phyloP scores from a whole-genome alignment of 768 basidiomycete genomes.

The Glaciozyma martinii region DNA sequence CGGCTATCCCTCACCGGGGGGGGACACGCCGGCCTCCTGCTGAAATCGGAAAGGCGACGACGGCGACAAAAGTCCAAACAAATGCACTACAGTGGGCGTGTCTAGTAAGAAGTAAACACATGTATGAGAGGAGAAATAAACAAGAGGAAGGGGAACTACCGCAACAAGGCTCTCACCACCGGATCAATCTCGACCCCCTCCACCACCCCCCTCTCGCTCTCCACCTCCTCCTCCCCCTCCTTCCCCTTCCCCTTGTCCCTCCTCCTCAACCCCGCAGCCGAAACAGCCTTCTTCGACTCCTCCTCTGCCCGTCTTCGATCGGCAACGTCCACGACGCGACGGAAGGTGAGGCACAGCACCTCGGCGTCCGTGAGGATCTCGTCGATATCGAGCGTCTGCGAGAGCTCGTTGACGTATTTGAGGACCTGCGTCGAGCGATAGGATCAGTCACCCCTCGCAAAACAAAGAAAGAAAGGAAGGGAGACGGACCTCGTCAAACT shows the following conservation, averaged over 20 bases:
- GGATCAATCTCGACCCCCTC: background rate
- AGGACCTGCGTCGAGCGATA: constrained; percentile 23
- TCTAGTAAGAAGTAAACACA: too few relatives aligned
- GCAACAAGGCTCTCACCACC: background rate
- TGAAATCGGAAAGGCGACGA: too few relatives aligned
- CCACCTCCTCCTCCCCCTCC: background rate
- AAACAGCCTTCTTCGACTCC: background rate
- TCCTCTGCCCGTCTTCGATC: background rate
- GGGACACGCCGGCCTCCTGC: too few relatives aligned
- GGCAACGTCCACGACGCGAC: constrained; percentile 61
- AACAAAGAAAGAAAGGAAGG: background rate
- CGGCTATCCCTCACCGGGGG: too few relatives aligned
- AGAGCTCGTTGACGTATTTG: constrained; percentile 81
- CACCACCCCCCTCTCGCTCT: background rate
- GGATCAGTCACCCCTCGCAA: constrained; percentile 52
- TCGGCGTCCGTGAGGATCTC: constrained; percentile 92
- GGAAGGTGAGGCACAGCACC: constrained; percentile 87
- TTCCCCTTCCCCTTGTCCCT: background rate
- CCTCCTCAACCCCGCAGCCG: background rate
- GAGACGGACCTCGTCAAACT: constrained; percentile 54
- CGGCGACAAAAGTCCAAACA: too few relatives aligned
- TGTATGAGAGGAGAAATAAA: too few relatives aligned
- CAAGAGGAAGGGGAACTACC: background rate
- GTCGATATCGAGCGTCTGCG: constrained; percentile 82
- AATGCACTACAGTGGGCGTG: too few relatives aligned